Percentiles rank a stretch among this genome's conserved stretches.
Conservation (phyloP, 2,329 filamentous ascomycete genomes). For the Mollisiaceae sp. region DNA sequence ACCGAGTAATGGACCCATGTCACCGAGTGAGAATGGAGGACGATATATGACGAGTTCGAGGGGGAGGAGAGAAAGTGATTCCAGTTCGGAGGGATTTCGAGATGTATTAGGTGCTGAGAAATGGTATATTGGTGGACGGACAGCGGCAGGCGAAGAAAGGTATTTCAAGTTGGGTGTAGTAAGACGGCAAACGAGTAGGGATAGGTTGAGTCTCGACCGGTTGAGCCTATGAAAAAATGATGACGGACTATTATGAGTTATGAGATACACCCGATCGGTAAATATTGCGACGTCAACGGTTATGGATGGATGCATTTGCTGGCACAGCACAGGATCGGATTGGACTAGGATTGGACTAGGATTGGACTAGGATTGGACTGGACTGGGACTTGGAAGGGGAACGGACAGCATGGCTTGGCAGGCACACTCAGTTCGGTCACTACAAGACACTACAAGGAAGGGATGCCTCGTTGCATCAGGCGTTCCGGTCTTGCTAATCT, state of each 20-base stretch:
- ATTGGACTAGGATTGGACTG: slow-evolving; percentile 8
- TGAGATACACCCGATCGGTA: not conserved
- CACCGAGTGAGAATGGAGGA: slow-evolving; percentile 13
- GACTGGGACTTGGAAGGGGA: not conserved
- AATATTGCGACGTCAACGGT: not conserved
- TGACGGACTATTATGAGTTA: not conserved
- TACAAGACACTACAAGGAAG: not conserved
- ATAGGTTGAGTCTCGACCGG: slow-evolving; percentile 75
- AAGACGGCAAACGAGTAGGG: slow-evolving; percentile 72
- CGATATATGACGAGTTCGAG: slow-evolving; percentile 30
- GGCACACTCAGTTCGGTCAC: not conserved
- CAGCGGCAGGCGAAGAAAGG: slow-evolving; percentile 76
- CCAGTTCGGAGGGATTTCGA: slow-evolving; percentile 75
- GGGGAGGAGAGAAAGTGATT: slow-evolving; percentile 67
- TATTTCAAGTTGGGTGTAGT: slow-evolving; percentile 84
- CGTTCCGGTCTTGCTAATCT: slow-evolving; percentile 6
- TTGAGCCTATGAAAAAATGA: slow-evolving; percentile 69
- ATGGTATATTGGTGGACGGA: slow-evolving; percentile 82
- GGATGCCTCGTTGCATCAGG: slow-evolving; percentile 3
- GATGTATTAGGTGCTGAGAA: slow-evolving; percentile 75
- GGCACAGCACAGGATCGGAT: not conserved
- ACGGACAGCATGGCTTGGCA: not conserved
- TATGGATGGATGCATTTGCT: not conserved
- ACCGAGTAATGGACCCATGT: slow-evolving; percentile 13
- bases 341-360: too few relatives aligned